These are phyloP conservation scores for Zygosaccharomyces lentus DNA, from an alignment of 805 yeast species.

Conservation along the genomic window DNA sequence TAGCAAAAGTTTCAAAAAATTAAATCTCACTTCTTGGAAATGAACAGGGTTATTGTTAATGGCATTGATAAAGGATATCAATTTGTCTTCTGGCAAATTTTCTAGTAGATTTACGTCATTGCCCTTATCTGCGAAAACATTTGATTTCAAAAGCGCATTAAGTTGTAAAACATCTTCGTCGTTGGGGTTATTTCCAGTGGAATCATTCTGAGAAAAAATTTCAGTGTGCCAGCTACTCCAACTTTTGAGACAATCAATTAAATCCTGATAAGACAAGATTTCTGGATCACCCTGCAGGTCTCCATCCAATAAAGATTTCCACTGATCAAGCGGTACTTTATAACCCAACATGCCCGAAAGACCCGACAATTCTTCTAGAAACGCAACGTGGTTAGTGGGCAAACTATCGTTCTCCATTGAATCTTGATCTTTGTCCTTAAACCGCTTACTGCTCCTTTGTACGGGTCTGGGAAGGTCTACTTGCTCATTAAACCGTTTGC, in stretches of 20 bases:
- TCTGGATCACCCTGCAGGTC: neutral
- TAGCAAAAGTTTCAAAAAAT: slow-evolving; percentile 29
- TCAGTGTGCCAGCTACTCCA: slow-evolving; percentile 38
- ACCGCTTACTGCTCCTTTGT: slow-evolving; percentile 41
- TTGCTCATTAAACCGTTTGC: slow-evolving; percentile 21
- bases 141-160: slow-evolving; percentile 32
- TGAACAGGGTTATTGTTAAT: slow-evolving; percentile 33
- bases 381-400: slow-evolving; percentile 5
- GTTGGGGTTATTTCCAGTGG: slow-evolving; percentile 5
- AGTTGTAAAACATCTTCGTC: slow-evolving; percentile 25
- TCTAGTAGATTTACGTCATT: slow-evolving; percentile 13
- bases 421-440: slow-evolving; percentile 32
- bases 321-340: slow-evolving; percentile 8
- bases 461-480: slow-evolving; percentile 20
- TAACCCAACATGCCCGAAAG: slow-evolving; percentile 9
- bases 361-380: slow-evolving; percentile 19
- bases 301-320: neutral
- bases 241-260: slow-evolving; percentile 33
- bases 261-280: slow-evolving; percentile 22
- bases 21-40: slow-evolving; percentile 38
- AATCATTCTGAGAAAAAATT: slow-evolving; percentile 24
- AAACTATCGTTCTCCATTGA: slow-evolving; percentile 10
- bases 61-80: slow-evolving; percentile 24
- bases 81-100: slow-evolving; percentile 15
- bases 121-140: slow-evolving; percentile 24